Percentiles rank a stretch among this genome's conserved stretches.
phyloP scores from a whole-genome alignment of 2,329 filamentous ascomycete genomes.

The Orbilia quercus region DNA sequence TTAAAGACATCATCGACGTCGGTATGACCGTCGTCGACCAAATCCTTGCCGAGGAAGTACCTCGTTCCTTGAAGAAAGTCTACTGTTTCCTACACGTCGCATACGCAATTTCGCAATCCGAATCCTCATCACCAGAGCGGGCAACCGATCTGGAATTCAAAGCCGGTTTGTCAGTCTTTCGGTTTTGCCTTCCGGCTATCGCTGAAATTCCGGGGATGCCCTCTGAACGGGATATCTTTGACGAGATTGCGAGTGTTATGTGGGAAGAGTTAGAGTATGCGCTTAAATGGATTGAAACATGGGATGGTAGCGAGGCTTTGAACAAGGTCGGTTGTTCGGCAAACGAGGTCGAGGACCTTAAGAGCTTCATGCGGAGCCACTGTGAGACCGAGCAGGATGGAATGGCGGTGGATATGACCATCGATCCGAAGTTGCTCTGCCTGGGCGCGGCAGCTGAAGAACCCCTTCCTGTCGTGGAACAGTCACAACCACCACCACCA shows the following conservation, averaged over 20 bases:
- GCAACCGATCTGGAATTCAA: conserved; percentile 44
- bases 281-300: conserved; percentile 51
- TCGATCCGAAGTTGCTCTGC: conserved; percentile 43
- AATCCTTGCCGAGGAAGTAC: conserved; percentile 47
- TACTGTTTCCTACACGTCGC: conserved; percentile 56
- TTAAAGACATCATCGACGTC: conserved; percentile 43
- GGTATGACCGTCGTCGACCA: conserved; percentile 41
- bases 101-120: conserved; percentile 52
- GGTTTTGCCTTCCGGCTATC: conserved; percentile 40
- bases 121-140: conserved; percentile 40
- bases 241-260: conserved; percentile 53
- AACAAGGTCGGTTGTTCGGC: conserved; percentile 41
- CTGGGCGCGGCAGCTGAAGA: conserved; percentile 9
- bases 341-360: conserved; percentile 49
- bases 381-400: conserved; percentile 18
- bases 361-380: conserved; percentile 45
- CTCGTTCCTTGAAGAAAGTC: conserved; percentile 41
- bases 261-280: conserved; percentile 55
- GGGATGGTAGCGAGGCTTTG: conserved; percentile 48
- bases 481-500: not conserved
- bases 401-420: conserved; percentile 26
- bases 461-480: not conserved
- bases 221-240: conserved; percentile 53
- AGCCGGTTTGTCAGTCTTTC: conserved; percentile 43
- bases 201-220: conserved; percentile 43